Evolutionary conservation across 768 basidiomycete species (phyloP).

Genomic region (Amanita rubescens): DNA sequence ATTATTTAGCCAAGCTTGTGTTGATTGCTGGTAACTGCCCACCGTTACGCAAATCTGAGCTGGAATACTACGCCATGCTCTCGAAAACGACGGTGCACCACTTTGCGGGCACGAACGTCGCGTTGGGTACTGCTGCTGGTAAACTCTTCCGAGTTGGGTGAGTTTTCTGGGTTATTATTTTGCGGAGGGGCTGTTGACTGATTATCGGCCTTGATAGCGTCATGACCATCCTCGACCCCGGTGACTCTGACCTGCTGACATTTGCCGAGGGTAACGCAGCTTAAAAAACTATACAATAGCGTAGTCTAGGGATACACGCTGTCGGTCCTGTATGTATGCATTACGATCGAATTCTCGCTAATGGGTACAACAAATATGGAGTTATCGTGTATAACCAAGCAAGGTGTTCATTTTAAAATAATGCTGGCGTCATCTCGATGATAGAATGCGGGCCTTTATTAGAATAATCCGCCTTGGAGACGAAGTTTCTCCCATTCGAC

Average conservation of each 20-base stretch:
- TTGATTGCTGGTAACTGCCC: slow-evolving; percentile 99
- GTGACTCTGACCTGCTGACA: slow-evolving; percentile 92
- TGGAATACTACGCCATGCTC: slow-evolving; percentile 99
- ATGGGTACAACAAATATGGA: slow-evolving; percentile 42
- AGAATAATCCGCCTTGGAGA: slow-evolving; percentile 74
- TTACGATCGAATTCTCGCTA: not conserved
- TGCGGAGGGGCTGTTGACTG: slow-evolving; percentile 14
- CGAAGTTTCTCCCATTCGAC: slow-evolving; percentile 54
- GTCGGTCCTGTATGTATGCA: not conserved
- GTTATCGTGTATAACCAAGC: too few relatives aligned
- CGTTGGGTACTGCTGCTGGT: slow-evolving; percentile 97
- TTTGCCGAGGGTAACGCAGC: slow-evolving; percentile 69
- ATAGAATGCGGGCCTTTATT: slow-evolving; percentile 66
- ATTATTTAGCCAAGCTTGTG: slow-evolving; percentile 86
- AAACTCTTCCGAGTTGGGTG: slow-evolving; percentile 98
- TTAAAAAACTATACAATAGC: slow-evolving; percentile 29
- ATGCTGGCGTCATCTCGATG: slow-evolving; percentile 74
- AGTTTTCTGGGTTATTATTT: slow-evolving; percentile 10
- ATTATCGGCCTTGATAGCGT: slow-evolving; percentile 46
- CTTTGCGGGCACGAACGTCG: slow-evolving; percentile 95
- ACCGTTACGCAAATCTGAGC: slow-evolving; percentile 96
- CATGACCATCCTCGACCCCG: slow-evolving; percentile 94
- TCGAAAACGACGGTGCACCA: slow-evolving; percentile 99
- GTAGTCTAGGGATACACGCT: not conserved
- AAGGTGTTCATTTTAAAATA: too few relatives aligned